Conservation (phyloP, 2,329 filamentous ascomycete species). For the Endothia cerciana region DNA sequence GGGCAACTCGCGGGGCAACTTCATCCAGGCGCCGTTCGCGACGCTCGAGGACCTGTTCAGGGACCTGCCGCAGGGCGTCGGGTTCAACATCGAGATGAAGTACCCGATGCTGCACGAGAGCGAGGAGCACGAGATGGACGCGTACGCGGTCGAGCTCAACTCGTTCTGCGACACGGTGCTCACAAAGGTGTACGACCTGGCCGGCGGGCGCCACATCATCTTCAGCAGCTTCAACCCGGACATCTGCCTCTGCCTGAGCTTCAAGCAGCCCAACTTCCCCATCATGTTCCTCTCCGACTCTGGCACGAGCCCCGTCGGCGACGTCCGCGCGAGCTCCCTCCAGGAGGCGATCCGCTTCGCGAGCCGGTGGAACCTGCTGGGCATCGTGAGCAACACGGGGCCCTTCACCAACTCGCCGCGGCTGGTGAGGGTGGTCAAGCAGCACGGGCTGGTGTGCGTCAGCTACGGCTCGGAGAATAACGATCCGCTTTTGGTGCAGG, state of each 20-base stretch:
- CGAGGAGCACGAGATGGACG: conserved; percentile 95
- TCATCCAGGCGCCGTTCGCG: conserved; percentile 94
- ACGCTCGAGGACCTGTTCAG: conserved; percentile 93
- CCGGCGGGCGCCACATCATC: conserved; percentile 84
- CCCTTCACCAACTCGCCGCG: conserved; percentile 88
- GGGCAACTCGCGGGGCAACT: conserved; percentile 89
- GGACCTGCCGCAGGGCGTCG: conserved; percentile 78
- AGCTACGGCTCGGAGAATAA: conserved; percentile 94
- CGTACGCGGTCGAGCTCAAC: conserved; percentile 93
- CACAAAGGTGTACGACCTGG: conserved; percentile 84
- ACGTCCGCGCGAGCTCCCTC: conserved; percentile 86
- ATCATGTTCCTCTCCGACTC: conserved; percentile 94
- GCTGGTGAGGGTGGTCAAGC: conserved; percentile 90
- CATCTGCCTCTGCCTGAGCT: conserved; percentile 88
- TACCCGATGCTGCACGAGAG: conserved; percentile 98
- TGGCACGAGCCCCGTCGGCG: conserved; percentile 78
- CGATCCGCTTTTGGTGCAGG: conserved; percentile 81
- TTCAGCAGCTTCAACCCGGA: conserved; percentile 98
- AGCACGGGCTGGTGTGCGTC: conserved; percentile 90
- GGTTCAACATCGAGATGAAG: conserved; percentile 99
- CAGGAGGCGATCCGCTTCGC: conserved; percentile 97
- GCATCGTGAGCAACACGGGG: conserved; percentile 86
- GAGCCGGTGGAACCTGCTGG: conserved; percentile 90
- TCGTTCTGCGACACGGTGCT: conserved; percentile 95
- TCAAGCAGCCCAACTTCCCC: conserved; percentile 96